phyloP scores from a whole-genome alignment of 2,329 filamentous ascomycete genomes.

The Fusarium globosum region DNA sequence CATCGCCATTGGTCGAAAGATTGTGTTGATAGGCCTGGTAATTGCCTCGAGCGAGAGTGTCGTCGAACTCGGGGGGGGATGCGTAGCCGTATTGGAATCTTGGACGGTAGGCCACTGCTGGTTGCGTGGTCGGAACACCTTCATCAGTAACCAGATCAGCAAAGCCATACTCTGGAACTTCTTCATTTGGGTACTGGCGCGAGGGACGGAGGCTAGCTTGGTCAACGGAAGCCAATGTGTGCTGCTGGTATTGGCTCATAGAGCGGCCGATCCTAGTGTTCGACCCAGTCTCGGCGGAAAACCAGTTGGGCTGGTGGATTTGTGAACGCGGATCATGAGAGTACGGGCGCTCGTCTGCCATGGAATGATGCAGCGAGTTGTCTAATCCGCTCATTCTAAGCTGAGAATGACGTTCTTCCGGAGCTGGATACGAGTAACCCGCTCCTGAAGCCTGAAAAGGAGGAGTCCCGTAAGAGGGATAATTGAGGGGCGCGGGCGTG shows the following conservation, averaged over 20 bases:
- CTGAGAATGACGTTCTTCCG: neutral
- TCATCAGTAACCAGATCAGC: neutral
- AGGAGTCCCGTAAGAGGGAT: neutral
- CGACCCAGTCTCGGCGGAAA: slow-evolving; percentile 12
- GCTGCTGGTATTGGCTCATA: slow-evolving; percentile 15
- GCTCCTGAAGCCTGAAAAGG: slow-evolving; percentile 1
- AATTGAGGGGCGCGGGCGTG: neutral
- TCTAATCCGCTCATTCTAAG: neutral
- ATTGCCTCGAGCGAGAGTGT: neutral
- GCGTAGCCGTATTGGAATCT: neutral
- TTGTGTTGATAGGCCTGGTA: slow-evolving; percentile 1
- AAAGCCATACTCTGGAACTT: neutral
- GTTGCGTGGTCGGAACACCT: neutral
- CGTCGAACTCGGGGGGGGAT: neutral
- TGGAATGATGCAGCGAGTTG: neutral
- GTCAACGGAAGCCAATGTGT: slow-evolving; percentile 7
- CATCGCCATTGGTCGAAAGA: neutral
- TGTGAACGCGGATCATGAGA: slow-evolving; percentile 3
- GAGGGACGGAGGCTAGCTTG: neutral
- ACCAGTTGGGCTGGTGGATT: slow-evolving; percentile 22
- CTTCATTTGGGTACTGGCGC: slow-evolving; percentile 2
- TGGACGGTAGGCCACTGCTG: neutral
- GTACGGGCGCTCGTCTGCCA: neutral
- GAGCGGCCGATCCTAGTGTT: slow-evolving; percentile 24
- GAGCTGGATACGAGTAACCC: slow-evolving; percentile 3